Evolutionary conservation across 345 rosid species (phyloP).

Genomic region (Dipteronia dyeriana): DNA sequence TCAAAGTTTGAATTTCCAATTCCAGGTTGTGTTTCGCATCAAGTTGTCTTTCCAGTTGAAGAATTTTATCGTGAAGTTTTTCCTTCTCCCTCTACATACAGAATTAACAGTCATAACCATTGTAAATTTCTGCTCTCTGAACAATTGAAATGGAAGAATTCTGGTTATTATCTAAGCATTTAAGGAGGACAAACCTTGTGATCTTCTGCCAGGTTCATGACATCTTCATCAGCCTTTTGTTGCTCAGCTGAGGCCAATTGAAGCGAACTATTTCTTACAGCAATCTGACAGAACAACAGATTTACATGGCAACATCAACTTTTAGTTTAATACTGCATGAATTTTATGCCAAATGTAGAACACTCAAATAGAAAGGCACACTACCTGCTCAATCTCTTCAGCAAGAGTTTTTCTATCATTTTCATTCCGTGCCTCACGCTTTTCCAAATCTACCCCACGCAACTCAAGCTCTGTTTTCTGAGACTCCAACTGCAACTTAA

Average conservation of each 20-base stretch:
- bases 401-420: conserved; percentile 60
- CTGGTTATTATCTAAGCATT: conserved; percentile 12
- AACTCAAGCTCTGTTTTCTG: conserved; percentile 72
- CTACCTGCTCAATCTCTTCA: conserved; percentile 79
- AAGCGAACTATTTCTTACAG: conserved; percentile 52
- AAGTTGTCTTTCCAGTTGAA: conserved; percentile 69
- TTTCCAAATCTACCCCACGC: conserved; percentile 63
- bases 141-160: conserved; percentile 8
- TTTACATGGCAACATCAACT: conserved; percentile 6
- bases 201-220: conserved; percentile 77
- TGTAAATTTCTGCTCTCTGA: conserved; percentile 6
- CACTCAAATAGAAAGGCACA: conserved; percentile 13
- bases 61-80: conserved; percentile 61
- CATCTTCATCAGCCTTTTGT: conserved; percentile 73
- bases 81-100: conserved; percentile 69
- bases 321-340: neutral
- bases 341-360: neutral
- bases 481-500: conserved; percentile 71
- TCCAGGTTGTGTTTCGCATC: conserved; percentile 85
- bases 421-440: conserved; percentile 89
- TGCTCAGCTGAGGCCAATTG: conserved; percentile 81
- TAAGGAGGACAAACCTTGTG: conserved; percentile 65
- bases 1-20: conserved; percentile 75
- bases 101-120: conserved; percentile 21
- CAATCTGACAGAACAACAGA: conserved; percentile 48